Evolutionary conservation across 108 stramenopile genomes (phyloP).

Genomic region (Pseudonitzschia multistriata): DNA sequence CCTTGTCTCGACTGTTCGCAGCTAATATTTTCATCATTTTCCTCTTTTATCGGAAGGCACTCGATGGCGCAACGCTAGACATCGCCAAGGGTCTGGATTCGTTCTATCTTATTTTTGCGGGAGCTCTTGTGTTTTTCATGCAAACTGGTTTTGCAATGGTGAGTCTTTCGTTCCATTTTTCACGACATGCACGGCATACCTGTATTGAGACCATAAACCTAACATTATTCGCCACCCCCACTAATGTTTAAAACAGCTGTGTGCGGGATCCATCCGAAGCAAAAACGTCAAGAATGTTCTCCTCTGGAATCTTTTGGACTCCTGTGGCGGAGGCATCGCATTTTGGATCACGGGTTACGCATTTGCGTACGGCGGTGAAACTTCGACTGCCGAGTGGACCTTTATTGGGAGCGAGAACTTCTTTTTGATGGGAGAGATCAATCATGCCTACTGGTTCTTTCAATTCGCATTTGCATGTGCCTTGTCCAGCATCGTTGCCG

Average conservation of each 20-base stretch:
- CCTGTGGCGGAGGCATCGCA: constrained; percentile 60
- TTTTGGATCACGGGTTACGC: constrained; percentile 72
- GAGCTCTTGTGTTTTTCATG: constrained; percentile 78
- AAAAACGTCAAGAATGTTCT: constrained; percentile 85
- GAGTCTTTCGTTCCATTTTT: constrained; percentile 1
- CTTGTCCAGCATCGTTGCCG: constrained; percentile 87
- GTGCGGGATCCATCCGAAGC: constrained; percentile 66
- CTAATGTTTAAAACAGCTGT: too few relatives aligned
- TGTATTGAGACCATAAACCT: too few relatives aligned
- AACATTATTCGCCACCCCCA: too few relatives aligned
- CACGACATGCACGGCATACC: too few relatives aligned
- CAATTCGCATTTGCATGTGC: constrained; percentile 88
- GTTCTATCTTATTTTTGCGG: constrained; percentile 63
- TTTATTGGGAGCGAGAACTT: constrained; percentile 47
- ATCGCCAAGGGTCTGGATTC: constrained; percentile 38
- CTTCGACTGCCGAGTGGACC: constrained; percentile 14
- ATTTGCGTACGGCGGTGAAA: constrained; percentile 64
- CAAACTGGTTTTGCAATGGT: constrained; percentile 75
- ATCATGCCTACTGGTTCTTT: constrained; percentile 68
- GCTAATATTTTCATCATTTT: background rate
- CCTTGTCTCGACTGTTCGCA: background rate
- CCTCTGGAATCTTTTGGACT: constrained; percentile 80
- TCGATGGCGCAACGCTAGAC: background rate
- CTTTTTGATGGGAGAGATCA: constrained; percentile 58
- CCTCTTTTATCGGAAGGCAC: background rate